Evolutionary conservation across 306 rosid genomes (phyloP).

Genomic region (Vicia villosa): DNA sequence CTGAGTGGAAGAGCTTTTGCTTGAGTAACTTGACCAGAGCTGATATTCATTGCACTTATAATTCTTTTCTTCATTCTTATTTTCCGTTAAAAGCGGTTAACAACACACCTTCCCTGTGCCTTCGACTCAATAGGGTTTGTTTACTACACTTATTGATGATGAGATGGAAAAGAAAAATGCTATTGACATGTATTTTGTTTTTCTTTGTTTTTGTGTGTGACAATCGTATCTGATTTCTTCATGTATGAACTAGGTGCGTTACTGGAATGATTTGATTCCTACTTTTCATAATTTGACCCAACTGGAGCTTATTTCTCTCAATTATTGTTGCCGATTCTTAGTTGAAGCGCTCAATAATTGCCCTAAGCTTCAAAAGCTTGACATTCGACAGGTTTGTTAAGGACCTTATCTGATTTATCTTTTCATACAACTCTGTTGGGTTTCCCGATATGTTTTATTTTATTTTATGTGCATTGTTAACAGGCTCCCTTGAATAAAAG

Average conservation of each 20-base stretch:
- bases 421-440: too few species aligned
- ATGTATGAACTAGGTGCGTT: neutral
- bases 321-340: neutral
- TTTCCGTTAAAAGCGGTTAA: neutral
- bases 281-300: constrained; percentile 8
- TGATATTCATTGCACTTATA: neutral
- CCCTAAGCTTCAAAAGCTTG: too few species aligned
- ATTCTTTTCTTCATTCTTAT: neutral
- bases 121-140: neutral
- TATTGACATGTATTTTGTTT: too few species aligned
- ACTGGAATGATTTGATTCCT: neutral
- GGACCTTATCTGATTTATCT: too few species aligned
- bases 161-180: neutral
- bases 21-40: too few species aligned
- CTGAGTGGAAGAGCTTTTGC: too few species aligned
- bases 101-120: neutral
- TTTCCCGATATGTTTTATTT: too few species aligned
- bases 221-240: neutral
- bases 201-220: too few species aligned
- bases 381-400: too few species aligned
- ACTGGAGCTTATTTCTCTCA: neutral
- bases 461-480: too few species aligned
- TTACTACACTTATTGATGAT: neutral
- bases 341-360: neutral
- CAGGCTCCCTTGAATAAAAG: too few species aligned